These are phyloP conservation scores for Tylopilus felleus DNA, from an alignment of 768 basidiomycete species.

Conservation along the genomic window DNA sequence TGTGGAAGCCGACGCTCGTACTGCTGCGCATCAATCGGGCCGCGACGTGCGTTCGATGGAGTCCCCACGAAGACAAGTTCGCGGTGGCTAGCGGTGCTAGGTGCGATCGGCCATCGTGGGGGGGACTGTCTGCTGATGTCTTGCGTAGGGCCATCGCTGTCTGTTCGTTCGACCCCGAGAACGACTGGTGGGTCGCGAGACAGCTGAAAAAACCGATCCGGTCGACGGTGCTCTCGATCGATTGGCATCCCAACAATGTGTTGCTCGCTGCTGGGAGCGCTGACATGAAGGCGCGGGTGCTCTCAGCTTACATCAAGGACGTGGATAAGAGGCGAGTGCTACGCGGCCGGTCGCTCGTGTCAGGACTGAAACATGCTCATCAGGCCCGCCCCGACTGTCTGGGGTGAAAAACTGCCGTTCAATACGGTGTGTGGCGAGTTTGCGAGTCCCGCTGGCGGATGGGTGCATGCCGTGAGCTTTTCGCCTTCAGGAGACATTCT, in stretches of 20 bases:
- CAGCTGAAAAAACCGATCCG: conserved; percentile 96
- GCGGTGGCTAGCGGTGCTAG: conserved; percentile 96
- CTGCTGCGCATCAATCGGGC: conserved; percentile 92
- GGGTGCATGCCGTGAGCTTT: conserved; percentile 96
- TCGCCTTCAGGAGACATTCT: conserved; percentile 94
- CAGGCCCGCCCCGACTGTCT: conserved; percentile 85
- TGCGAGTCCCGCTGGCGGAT: conserved; percentile 83
- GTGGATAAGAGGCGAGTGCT: conserved; percentile 78
- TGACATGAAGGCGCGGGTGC: conserved; percentile 96
- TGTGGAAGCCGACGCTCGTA: conserved; percentile 98
- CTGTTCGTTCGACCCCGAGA: conserved; percentile 96
- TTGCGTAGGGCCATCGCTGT: conserved; percentile 79
- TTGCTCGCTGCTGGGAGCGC: conserved; percentile 95
- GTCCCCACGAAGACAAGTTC: conserved; percentile 97
- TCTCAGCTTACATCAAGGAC: conserved; percentile 98
- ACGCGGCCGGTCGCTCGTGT: background rate
- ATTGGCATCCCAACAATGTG: conserved; percentile 99
- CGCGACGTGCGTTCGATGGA: conserved; percentile 94
- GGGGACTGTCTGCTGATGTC: background rate
- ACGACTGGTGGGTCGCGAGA: conserved; percentile 99
- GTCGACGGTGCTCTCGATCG: conserved; percentile 89
- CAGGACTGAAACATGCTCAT: conserved; percentile 5
- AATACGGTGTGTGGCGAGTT: conserved; percentile 97
- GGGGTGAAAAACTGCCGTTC: conserved; percentile 99
- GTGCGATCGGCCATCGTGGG: conserved; percentile 35